Conservation (phyloP, 805 yeast species). For the Sungouiozyma intestinalis region DNA sequence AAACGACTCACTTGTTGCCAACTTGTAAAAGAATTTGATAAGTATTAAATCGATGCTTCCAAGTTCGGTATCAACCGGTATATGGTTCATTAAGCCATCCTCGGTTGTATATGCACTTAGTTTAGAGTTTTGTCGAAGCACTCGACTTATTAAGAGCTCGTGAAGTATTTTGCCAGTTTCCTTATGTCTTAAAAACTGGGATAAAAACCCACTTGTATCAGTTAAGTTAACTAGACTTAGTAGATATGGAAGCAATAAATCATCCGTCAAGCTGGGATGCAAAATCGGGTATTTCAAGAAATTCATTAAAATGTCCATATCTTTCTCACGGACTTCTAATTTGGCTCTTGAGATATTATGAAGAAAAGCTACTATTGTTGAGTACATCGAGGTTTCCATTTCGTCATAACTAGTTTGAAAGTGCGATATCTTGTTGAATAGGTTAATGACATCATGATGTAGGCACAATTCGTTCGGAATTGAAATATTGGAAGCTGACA, state of each 20-base stretch:
- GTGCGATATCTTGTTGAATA: conserved; percentile 5
- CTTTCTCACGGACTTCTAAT: conserved; percentile 12
- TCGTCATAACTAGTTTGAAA: conserved; percentile 9
- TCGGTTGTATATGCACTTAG: conserved; percentile 4
- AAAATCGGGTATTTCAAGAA: conserved; percentile 17
- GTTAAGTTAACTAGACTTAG: conserved; percentile 16
- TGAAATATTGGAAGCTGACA: conserved; percentile 29
- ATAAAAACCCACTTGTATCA: conserved; percentile 18
- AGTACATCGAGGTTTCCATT: conserved; percentile 14
- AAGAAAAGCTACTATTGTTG: conserved; percentile 12
- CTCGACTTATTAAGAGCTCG: conserved; percentile 11
- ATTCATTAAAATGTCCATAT: conserved; percentile 10
- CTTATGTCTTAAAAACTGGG: conserved; percentile 15
- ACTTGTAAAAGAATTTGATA: conserved; percentile 21
- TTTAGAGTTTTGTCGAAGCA: conserved; percentile 10
- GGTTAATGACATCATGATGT: conserved; percentile 9
- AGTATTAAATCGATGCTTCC: conserved; percentile 10
- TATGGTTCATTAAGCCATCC: background rate
- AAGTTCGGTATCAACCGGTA: background rate
- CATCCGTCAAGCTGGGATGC: conserved; percentile 6
- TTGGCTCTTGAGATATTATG: conserved; percentile 17
- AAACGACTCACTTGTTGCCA: conserved; percentile 30
- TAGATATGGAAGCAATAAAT: conserved; percentile 12
- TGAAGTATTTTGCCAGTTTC: conserved; percentile 10
- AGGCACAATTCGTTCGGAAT: conserved; percentile 19